Percentiles rank a stretch among this genome's conserved stretches.
Evolutionary conservation across 768 basidiomycete genomes (phyloP).

Genomic region (Roridomyces roridus): DNA sequence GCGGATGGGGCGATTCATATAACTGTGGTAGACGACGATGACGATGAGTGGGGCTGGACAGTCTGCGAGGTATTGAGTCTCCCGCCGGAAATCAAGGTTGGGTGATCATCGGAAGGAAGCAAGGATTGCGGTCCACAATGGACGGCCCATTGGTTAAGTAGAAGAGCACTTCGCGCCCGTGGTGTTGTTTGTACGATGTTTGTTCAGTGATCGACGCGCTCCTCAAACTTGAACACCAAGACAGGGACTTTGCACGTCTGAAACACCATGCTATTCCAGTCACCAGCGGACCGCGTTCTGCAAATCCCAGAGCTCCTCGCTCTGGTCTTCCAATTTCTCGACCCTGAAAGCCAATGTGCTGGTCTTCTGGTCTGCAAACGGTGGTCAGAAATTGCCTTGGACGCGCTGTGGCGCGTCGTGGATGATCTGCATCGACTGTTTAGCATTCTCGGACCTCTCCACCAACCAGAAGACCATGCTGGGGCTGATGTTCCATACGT

Average conservation of each 20-base stretch:
- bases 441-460: constrained; percentile 53
- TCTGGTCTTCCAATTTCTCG: constrained; percentile 58
- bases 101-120: too few species aligned
- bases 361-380: constrained; percentile 60
- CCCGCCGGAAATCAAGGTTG: too few species aligned
- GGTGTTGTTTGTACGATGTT: too few species aligned
- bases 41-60: too few species aligned
- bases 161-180: too few species aligned
- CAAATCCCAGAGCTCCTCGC: constrained; percentile 65
- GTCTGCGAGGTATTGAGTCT: too few species aligned
- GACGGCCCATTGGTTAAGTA: too few species aligned
- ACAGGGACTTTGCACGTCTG: background rate
- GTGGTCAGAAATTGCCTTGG: constrained; percentile 65
- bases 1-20: too few species aligned
- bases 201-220: too few species aligned
- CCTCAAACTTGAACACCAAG: background rate
- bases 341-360: constrained; percentile 48
- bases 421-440: constrained; percentile 53
- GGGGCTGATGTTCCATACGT: constrained; percentile 33
- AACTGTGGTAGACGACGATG: too few species aligned
- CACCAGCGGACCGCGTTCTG: constrained; percentile 43
- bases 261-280: too few species aligned
- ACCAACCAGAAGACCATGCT: constrained; percentile 14
- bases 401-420: constrained; percentile 64
- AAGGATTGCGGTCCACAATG: too few species aligned